These are phyloP conservation scores for Sporothrix schenckii DNA, from an alignment of 2,329 filamentous ascomycete species.

Conservation along the genomic window DNA sequence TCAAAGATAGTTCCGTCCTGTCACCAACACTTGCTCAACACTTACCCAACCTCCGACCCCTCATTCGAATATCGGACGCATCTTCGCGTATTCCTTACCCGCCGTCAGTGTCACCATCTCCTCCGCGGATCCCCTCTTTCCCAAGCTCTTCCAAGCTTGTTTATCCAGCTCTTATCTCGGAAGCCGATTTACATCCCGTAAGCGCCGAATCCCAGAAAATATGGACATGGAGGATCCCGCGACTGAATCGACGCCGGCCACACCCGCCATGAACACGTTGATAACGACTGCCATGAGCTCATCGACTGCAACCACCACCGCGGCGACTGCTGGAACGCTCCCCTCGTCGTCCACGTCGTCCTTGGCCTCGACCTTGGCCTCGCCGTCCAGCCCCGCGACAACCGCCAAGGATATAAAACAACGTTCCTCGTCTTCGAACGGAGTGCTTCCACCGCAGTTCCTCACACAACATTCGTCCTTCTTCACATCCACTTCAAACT, in stretches of 20 bases:
- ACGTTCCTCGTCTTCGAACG: neutral
- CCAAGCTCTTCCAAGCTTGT: too few relatives aligned
- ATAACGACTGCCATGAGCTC: neutral
- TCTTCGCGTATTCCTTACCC: neutral
- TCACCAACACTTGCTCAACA: neutral
- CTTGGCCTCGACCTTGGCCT: neutral
- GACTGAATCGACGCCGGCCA: neutral
- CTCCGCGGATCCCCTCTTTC: conserved; percentile 1
- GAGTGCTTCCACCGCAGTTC: conserved; percentile 4
- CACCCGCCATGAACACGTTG: neutral
- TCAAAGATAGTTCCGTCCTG: neutral
- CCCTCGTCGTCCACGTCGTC: conserved; percentile 2
- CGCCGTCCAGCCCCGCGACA: neutral
- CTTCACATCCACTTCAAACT: neutral
- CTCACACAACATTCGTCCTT: conserved; percentile 9
- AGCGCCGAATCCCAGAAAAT: neutral
- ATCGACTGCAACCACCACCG: neutral
- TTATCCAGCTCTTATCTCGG: neutral
- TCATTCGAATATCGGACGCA: neutral
- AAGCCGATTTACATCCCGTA: neutral
- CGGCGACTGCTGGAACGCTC: neutral
- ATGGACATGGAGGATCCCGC: conserved; percentile 11
- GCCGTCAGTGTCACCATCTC: neutral
- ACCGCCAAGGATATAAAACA: conserved; percentile 15
- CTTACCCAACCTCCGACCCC: neutral